phyloP scores from a whole-genome alignment of 306 rosid species.

The Prunus fruticosa region DNA sequence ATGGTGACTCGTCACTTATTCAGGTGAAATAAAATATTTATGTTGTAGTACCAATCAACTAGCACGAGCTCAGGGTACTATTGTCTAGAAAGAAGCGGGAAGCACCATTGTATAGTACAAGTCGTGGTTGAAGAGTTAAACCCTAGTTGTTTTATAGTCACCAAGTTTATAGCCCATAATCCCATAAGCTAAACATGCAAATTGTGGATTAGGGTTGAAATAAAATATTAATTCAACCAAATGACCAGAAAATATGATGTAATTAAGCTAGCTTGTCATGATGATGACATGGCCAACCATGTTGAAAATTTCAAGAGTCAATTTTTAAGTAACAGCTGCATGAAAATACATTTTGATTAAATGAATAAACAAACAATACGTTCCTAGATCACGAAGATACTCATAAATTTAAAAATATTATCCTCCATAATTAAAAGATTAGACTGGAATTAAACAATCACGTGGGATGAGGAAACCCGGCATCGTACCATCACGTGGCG shows the following conservation, averaged over 20 bases:
- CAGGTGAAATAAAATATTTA: no score
- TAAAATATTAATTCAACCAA: background rate
- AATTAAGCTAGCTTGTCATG: background rate
- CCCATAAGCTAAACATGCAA: conserved; percentile 25
- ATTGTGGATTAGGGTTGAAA: background rate
- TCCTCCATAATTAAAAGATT: background rate
- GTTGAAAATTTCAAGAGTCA: background rate
- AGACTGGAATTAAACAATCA: background rate
- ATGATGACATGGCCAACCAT: background rate
- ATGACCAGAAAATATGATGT: background rate
- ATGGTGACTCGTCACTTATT: no score
- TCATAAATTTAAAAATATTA: conserved; percentile 14
- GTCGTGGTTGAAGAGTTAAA: background rate
- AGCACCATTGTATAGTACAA: background rate
- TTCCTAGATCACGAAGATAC: background rate
- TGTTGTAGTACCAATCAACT: no score
- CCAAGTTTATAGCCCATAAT: background rate
- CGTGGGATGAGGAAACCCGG: conserved; percentile 40
- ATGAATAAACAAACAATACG: background rate
- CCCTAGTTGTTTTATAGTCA: background rate
- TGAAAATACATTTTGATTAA: background rate
- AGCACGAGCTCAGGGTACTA: background rate
- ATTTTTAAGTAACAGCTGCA: background rate
- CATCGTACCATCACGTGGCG: conserved; percentile 23
- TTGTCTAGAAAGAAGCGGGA: background rate